phyloP scores from a whole-genome alignment of 2,329 filamentous ascomycete species.

The Claviceps quebecensis region DNA sequence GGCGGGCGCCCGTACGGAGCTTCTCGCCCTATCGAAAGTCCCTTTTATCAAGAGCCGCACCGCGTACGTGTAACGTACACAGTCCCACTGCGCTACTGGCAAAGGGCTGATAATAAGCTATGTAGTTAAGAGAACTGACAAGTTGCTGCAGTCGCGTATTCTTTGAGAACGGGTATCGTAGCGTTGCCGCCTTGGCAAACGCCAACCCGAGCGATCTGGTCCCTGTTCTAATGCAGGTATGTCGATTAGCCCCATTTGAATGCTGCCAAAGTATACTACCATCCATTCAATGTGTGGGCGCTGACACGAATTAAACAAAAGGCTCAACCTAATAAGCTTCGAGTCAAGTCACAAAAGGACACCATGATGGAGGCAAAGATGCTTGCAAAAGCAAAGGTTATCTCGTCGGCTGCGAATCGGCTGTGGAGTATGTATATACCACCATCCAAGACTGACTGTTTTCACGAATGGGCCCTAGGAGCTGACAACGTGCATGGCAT shows the following conservation, averaged over 20 bases:
- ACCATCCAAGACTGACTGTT: background rate
- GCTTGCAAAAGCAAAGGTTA: conserved; percentile 50
- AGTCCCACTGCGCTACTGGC: too few relatives aligned
- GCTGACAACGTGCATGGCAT: background rate
- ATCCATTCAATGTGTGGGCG: background rate
- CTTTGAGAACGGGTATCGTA: conserved; percentile 64
- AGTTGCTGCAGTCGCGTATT: conserved; percentile 36
- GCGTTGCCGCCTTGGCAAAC: conserved; percentile 52
- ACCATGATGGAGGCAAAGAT: conserved; percentile 50
- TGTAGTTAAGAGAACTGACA: background rate
- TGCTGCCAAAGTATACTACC: too few relatives aligned
- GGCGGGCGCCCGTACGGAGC: conserved; percentile 56
- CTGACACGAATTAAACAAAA: conserved; percentile 14
- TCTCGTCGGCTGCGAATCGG: conserved; percentile 53
- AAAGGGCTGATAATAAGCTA: too few relatives aligned
- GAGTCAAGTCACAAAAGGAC: conserved; percentile 39
- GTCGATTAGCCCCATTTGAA: conserved; percentile 6
- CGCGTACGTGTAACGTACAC: conserved; percentile 38
- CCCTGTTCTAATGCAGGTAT: conserved; percentile 56
- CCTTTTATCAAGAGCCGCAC: conserved; percentile 67
- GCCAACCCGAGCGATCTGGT: conserved; percentile 54
- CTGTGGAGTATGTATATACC: conserved; percentile 45
- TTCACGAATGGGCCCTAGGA: background rate
- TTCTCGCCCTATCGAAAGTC: conserved; percentile 56
- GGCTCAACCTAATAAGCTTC: conserved; percentile 53